phyloP scores from a whole-genome alignment of 1,139 yeast genomes.

The Taiozyma sp. region DNA sequence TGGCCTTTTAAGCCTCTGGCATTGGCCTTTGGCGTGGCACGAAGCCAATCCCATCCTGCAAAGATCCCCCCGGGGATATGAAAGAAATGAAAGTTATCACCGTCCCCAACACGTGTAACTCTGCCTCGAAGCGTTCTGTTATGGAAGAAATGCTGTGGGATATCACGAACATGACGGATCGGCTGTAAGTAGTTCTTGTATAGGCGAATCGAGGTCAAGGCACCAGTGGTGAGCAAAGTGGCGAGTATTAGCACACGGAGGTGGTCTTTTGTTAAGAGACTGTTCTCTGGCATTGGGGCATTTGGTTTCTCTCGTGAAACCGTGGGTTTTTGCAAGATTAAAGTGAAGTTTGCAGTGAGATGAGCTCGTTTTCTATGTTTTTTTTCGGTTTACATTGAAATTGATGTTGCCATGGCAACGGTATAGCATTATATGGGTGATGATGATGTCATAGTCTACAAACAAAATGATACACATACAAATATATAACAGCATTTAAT shows the following conservation, averaged over 20 bases:
- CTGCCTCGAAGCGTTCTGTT: constrained; percentile 57
- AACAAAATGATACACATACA: too few relatives aligned
- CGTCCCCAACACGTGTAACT: constrained; percentile 94
- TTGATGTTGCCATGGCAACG: background rate
- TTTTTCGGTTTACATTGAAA: too few relatives aligned
- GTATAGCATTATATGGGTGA: too few relatives aligned
- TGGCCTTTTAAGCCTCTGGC: constrained; percentile 29
- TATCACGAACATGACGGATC: constrained; percentile 13
- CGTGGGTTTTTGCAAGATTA: too few relatives aligned
- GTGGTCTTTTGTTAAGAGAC: background rate
- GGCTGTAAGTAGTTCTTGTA: constrained; percentile 6
- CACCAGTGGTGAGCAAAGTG: background rate
- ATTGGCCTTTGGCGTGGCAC: constrained; percentile 44
- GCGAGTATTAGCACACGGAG: background rate
- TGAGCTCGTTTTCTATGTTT: too few relatives aligned
- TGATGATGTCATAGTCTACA: background rate
- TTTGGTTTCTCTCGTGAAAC: too few relatives aligned
- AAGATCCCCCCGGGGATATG: constrained; percentile 91
- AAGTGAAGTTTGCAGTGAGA: too few relatives aligned
- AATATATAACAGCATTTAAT: background rate
- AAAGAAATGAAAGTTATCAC: constrained; percentile 86
- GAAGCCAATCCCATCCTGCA: constrained; percentile 93
- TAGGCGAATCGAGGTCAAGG: background rate
- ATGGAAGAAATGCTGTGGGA: constrained; percentile 35
- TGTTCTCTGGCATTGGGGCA: background rate